Percentiles rank a stretch among this genome's conserved stretches.
Conservation (phyloP, 805 yeast genomes). For the Metschnikowia similis region DNA sequence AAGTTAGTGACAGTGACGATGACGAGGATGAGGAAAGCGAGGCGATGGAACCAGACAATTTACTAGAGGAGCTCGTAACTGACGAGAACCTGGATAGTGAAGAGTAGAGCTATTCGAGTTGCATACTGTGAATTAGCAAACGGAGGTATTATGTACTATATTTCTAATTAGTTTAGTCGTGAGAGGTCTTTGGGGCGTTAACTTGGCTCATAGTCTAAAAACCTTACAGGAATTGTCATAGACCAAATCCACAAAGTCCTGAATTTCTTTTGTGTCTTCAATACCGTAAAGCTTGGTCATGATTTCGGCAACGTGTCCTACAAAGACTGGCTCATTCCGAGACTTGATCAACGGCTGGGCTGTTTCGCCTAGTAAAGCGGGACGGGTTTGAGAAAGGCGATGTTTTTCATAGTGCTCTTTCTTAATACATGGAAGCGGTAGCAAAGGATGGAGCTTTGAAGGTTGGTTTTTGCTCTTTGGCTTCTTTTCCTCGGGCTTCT, state of each 20-base stretch:
- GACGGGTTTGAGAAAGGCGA: conserved; percentile 17
- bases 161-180: background rate
- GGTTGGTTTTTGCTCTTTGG: conserved; percentile 5
- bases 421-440: conserved; percentile 64
- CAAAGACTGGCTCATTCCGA: conserved; percentile 88
- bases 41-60: conserved; percentile 4
- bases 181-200: background rate
- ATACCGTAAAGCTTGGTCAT: conserved; percentile 31
- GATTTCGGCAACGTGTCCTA: conserved; percentile 71
- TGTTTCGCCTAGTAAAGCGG: conserved; percentile 21
- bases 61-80: background rate
- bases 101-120: background rate
- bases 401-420: conserved; percentile 53
- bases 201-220: conserved; percentile 18
- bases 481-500: background rate
- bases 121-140: background rate
- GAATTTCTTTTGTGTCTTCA: conserved; percentile 24
- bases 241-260: conserved; percentile 30
- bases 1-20: conserved; percentile 14
- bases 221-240: conserved; percentile 33
- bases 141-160: background rate
- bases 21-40: conserved; percentile 14
- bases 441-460: conserved; percentile 41
- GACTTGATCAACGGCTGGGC: conserved; percentile 61
- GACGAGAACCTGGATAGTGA: conserved; percentile 1